Evolutionary conservation across 306 rosid genomes (phyloP).

Genomic region (Gleditsia sinensis): DNA sequence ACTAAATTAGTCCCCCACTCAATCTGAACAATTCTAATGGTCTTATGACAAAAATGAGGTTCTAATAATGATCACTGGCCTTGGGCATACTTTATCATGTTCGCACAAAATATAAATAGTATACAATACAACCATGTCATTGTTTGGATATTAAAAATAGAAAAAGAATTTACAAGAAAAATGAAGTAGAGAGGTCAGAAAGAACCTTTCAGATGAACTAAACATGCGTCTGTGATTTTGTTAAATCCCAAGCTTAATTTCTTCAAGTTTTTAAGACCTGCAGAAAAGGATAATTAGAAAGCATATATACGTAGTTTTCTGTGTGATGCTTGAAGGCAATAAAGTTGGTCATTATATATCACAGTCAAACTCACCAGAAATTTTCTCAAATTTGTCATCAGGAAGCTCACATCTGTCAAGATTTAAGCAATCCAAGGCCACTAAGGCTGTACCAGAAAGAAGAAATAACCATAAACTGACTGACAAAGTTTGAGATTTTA

Average conservation of each 20-base stretch:
- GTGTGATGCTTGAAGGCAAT: not conserved
- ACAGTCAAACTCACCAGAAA: constrained; percentile 66
- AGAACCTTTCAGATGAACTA: constrained; percentile 80
- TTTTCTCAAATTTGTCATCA: constrained; percentile 68
- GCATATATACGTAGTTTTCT: constrained; percentile 17
- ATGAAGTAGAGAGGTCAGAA: not conserved
- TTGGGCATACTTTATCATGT: not conserved
- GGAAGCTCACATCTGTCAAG: constrained; percentile 78
- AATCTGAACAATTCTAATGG: not conserved
- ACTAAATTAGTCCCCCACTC: not conserved
- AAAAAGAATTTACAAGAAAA: not conserved
- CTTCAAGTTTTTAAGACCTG: constrained; percentile 78
- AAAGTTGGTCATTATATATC: constrained; percentile 25
- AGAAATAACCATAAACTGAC: constrained; percentile 2
- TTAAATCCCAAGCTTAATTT: constrained; percentile 78
- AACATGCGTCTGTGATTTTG: constrained; percentile 68
- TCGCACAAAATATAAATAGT: not conserved
- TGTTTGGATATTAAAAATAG: not conserved
- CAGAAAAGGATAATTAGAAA: constrained; percentile 36
- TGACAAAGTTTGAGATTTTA: not conserved
- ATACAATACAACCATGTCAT: not conserved
- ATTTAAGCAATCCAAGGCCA: constrained; percentile 70
- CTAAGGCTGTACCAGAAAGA: constrained; percentile 53
- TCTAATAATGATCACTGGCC: not conserved
- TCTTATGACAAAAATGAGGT: not conserved